Conservation (phyloP, 768 basidiomycete species). For the Baorangia bicolor region DNA sequence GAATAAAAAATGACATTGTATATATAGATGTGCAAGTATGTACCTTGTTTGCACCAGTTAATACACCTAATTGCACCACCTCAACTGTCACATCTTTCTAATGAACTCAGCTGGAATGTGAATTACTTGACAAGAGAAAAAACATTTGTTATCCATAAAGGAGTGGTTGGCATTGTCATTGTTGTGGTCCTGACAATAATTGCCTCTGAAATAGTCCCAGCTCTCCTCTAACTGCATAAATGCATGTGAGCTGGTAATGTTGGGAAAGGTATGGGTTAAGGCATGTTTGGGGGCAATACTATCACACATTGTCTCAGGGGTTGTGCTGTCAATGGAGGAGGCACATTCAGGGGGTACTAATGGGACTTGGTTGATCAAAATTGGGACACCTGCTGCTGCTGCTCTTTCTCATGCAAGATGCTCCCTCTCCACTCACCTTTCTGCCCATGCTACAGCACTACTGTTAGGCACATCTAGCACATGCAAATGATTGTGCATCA, state of each 20-base stretch:
- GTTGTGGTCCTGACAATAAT: slow-evolving; percentile 23
- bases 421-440: slow-evolving; percentile 41
- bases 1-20: too few relatives aligned
- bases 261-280: slow-evolving; percentile 23
- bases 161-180: too few relatives aligned
- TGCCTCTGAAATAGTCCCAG: slow-evolving; percentile 35
- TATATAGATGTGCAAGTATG: too few relatives aligned
- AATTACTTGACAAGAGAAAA: too few relatives aligned
- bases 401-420: slow-evolving; percentile 28
- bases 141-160: too few relatives aligned
- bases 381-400: slow-evolving; percentile 7
- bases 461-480: slow-evolving; percentile 12
- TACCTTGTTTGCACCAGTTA: too few relatives aligned
- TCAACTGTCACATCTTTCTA: too few relatives aligned
- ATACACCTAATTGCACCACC: too few relatives aligned
- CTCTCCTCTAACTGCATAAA: slow-evolving; percentile 30
- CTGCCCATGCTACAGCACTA: slow-evolving; percentile 22
- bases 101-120: too few relatives aligned
- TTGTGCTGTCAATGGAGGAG: slow-evolving; percentile 17
- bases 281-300: slow-evolving; percentile 27
- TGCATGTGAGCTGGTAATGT: slow-evolving; percentile 19
- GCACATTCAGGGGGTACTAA: slow-evolving; percentile 10
- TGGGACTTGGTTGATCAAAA: slow-evolving; percentile 13
- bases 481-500: slow-evolving; percentile 29
- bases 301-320: slow-evolving; percentile 27